Base-by-base conservation (phyloP, 2,329 filamentous ascomycete genomes). In the Periconia macrospinosa region DNA sequence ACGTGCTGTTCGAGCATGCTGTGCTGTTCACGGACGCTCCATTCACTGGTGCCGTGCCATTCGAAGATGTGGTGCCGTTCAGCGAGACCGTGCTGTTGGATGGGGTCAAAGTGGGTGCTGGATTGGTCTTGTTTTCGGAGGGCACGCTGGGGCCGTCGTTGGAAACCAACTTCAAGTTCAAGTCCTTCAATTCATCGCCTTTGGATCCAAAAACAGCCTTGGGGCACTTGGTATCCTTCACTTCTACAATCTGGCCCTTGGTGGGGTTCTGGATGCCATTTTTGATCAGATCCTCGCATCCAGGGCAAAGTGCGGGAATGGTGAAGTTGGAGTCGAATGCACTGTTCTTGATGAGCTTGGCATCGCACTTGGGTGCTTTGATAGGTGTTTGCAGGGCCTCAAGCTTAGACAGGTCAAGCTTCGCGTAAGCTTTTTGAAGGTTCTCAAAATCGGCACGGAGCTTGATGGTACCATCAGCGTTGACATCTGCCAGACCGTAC, bases 251-350 rank as follows among this genome's bases (percentile, higher is more conserved):
- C 49, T 74, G 72, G 41, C 79, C 80, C 5, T 70, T 70, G 40
- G 86, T 85, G 52, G 86, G 83, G 58, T 83, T 83, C 46, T 75
- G 77, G 55, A 96, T 83, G 57, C 93, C 92, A 46, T 88, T 85
- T 61, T 90, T 80, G 69, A 97, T 93, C 66, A 96, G 80, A 44
- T 86, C 79, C 40, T 86, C 87, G 60, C 86, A 89, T 3, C 83
- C 78, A 13, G 91, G 91, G 6, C 85, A 79, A 3, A 70, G 55
- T 68, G 76, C 45, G 89, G 92, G 92, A 53, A 96, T 78, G 44
- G 86, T 87, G 78, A 96, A 97, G 80, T 91, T 88, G 72, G 78
- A 86, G 75, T 83, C 83, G 80, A 96, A 96, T 57, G 81, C 83
- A 33, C 63, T 57, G 55, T 81, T 76, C 59, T 79, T 78, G 76